Evolutionary conservation across 1,284 basidiomycete species (phyloP).

Genomic region (Cerrena zonata): DNA sequence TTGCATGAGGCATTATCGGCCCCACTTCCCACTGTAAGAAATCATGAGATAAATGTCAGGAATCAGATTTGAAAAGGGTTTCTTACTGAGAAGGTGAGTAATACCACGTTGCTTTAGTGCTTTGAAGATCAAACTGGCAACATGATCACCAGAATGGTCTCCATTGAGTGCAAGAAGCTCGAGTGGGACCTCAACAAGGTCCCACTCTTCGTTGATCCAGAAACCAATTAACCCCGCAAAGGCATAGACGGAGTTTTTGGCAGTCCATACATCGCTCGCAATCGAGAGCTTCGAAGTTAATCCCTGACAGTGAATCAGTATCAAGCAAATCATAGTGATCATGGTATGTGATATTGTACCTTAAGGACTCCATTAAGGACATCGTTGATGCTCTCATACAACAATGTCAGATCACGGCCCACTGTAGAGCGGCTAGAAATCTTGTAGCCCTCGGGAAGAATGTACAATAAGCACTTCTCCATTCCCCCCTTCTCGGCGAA

Average conservation of each 20-base stretch:
- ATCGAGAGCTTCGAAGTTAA: not conserved
- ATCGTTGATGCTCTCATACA: not conserved
- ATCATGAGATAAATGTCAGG: not conserved
- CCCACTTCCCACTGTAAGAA: not conserved
- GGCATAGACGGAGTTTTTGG: not conserved
- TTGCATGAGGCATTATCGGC: not conserved
- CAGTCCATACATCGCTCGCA: not conserved
- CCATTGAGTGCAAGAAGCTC: not conserved
- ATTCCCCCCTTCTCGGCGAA: constrained; percentile 14
- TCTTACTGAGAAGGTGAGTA: not conserved
- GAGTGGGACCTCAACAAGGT: not conserved
- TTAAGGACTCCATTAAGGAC: not conserved
- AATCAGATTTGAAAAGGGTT: not conserved
- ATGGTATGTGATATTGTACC: not conserved
- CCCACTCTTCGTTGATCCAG: not conserved
- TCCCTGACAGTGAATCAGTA: not conserved
- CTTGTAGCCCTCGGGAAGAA: constrained; percentile 2
- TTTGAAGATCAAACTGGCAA: not conserved
- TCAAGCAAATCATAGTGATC: not conserved
- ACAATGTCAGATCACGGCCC: not conserved
- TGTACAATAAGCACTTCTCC: constrained; percentile 6
- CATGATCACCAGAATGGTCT: not conserved
- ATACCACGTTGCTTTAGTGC: not conserved
- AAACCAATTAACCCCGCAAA: not conserved
- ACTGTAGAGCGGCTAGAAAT: not conserved